Evolutionary conservation across 805 yeast genomes (phyloP).

Genomic region (Martiniozyma abietophila): DNA sequence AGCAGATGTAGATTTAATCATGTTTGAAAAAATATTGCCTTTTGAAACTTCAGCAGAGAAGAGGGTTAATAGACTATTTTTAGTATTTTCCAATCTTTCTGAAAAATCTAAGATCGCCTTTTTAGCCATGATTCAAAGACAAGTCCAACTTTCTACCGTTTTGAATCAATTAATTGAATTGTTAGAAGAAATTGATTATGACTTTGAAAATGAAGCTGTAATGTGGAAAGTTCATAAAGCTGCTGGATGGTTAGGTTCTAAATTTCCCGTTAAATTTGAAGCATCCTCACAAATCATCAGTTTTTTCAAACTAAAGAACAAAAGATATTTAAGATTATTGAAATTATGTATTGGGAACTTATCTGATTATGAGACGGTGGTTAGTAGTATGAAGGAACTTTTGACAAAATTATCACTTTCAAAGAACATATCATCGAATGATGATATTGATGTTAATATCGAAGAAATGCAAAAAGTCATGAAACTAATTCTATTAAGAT

Average conservation of each 20-base stretch:
- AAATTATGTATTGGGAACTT: conserved; percentile 42
- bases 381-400: conserved; percentile 56
- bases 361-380: conserved; percentile 50
- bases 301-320: conserved; percentile 46
- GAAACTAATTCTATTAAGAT: conserved; percentile 50
- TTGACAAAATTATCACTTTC: conserved; percentile 44
- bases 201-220: conserved; percentile 13
- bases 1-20: conserved; percentile 48
- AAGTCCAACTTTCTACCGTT: conserved; percentile 48
- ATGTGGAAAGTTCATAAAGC: conserved; percentile 40
- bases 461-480: conserved; percentile 44
- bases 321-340: conserved; percentile 49
- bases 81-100: conserved; percentile 39
- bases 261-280: conserved; percentile 43
- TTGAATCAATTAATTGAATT: conserved; percentile 39
- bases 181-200: conserved; percentile 36
- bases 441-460: conserved; percentile 29
- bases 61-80: conserved; percentile 47
- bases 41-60: conserved; percentile 31
- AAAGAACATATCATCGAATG: conserved; percentile 30
- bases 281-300: conserved; percentile 42
- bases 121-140: conserved; percentile 60
- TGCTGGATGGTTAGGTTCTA: conserved; percentile 49
- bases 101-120: conserved; percentile 56
- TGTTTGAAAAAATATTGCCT: conserved; percentile 57